phyloP scores from a whole-genome alignment of 1,284 basidiomycete genomes.

The Thecaphora thlaspeos region DNA sequence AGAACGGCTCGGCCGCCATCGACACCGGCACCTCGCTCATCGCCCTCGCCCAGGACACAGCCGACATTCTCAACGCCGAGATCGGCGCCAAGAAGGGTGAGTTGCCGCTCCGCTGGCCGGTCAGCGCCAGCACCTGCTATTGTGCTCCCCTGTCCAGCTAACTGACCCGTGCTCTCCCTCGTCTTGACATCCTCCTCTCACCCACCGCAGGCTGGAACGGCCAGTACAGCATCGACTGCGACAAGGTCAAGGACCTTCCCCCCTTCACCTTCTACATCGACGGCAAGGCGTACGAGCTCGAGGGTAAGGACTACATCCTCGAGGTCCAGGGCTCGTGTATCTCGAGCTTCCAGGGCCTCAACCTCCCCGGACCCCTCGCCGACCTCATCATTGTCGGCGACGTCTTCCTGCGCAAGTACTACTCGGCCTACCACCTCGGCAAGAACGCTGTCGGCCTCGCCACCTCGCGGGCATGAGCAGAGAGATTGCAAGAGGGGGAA shows the following conservation, averaged over 20 bases:
- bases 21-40: constrained; percentile 82
- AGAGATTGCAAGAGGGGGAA: too few relatives aligned
- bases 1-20: constrained; percentile 78
- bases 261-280: constrained; percentile 72
- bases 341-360: constrained; percentile 87
- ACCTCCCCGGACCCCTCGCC: constrained; percentile 83
- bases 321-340: constrained; percentile 87
- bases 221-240: constrained; percentile 70
- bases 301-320: constrained; percentile 83
- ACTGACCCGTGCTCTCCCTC: too few relatives aligned
- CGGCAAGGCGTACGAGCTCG: constrained; percentile 68
- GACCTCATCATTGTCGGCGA: constrained; percentile 89
- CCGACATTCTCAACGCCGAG: constrained; percentile 96
- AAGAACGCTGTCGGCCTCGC: constrained; percentile 84
- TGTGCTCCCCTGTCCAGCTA: too few relatives aligned
- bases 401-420: constrained; percentile 69
- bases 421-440: constrained; percentile 89
- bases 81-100: constrained; percentile 58
- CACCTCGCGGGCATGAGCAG: constrained; percentile 46
- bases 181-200: background rate
- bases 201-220: constrained; percentile 42
- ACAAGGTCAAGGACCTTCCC: constrained; percentile 78
- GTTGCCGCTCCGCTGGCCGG: background rate
- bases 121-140: too few relatives aligned
- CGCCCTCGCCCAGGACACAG: constrained; percentile 86